These are phyloP conservation scores for Paulownia fortunei DNA, from an alignment of 257 asterid genomes.

Conservation along the genomic window DNA sequence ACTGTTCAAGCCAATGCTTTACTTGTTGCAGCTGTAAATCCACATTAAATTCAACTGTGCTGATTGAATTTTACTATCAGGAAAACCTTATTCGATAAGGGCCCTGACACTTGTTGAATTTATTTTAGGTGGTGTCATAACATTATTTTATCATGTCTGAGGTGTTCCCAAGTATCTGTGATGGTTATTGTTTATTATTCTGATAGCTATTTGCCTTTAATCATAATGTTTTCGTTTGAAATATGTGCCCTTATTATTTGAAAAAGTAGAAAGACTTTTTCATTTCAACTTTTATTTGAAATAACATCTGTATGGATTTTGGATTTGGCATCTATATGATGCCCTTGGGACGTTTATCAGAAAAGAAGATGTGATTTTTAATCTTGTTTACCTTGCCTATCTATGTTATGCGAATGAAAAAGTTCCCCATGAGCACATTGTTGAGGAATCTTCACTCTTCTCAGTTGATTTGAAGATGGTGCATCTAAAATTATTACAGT, in stretches of 20 bases:
- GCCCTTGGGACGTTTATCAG: background rate
- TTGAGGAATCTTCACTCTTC: slow-evolving; percentile 11
- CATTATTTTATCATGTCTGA: background rate
- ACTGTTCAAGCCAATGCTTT: background rate
- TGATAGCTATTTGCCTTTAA: background rate
- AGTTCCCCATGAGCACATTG: background rate
- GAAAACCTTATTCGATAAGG: slow-evolving; percentile 1
- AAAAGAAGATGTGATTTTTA: slow-evolving; percentile 4
- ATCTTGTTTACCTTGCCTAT: background rate
- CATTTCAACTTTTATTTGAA: background rate
- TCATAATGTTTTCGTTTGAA: slow-evolving; percentile 11
- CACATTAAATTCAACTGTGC: background rate
- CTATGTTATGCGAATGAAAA: slow-evolving; percentile 19
- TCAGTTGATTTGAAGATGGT: background rate
- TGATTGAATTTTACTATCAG: background rate
- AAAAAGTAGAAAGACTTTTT: background rate
- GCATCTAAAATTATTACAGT: background rate
- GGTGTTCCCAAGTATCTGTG: background rate
- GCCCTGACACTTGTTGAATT: background rate
- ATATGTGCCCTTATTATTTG: background rate
- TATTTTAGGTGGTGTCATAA: background rate
- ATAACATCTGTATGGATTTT: background rate
- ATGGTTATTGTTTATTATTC: background rate
- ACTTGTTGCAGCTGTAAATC: slow-evolving; percentile 3
- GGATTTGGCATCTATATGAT: background rate